These are phyloP conservation scores for Diaporthe vexans DNA, from an alignment of 2,329 filamentous ascomycete species.

Conservation along the genomic window DNA sequence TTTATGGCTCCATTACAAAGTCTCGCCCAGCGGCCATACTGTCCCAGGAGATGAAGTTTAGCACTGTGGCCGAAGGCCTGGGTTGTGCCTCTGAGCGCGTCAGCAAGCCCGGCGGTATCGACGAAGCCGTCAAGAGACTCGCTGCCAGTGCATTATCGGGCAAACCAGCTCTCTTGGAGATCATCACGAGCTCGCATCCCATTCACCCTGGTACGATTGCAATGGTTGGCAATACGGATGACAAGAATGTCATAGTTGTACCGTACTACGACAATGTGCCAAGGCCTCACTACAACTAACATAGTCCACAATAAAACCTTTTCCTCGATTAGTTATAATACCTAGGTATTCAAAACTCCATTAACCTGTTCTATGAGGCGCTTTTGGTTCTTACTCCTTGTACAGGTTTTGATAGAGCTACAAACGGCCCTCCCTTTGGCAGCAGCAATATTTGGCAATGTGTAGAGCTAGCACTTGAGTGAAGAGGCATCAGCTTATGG, in stretches of 20 bases:
- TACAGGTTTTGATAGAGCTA: too few species aligned
- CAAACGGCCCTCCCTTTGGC: too few species aligned
- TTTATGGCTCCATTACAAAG: constrained; percentile 50
- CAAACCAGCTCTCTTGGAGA: constrained; percentile 49
- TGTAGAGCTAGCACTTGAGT: too few species aligned
- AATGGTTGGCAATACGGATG: constrained; percentile 59
- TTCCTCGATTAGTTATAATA: too few species aligned
- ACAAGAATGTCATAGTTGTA: constrained; percentile 59
- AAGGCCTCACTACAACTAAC: constrained; percentile 17
- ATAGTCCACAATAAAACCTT: not conserved
- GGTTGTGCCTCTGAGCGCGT: constrained; percentile 50
- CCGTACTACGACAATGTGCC: constrained; percentile 64
- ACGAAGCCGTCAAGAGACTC: constrained; percentile 51
- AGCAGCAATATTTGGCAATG: too few species aligned
- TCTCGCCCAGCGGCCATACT: constrained; percentile 48
- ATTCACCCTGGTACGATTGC: constrained; percentile 52
- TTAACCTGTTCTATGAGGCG: too few species aligned
- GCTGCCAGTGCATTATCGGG: constrained; percentile 49
- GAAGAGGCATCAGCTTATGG: too few species aligned
- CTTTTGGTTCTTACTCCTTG: too few species aligned
- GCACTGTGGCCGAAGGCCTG: constrained; percentile 57
- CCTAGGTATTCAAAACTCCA: too few species aligned
- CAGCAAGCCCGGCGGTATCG: constrained; percentile 48
- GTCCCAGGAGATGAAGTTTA: constrained; percentile 54
- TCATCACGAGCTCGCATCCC: constrained; percentile 56